A percentile compares a stretch with the other conserved stretches of the same genome.
These are phyloP conservation scores for Leishmania major DNA, from an alignment of 208 protist species.

Conservation along the genomic window DNA sequence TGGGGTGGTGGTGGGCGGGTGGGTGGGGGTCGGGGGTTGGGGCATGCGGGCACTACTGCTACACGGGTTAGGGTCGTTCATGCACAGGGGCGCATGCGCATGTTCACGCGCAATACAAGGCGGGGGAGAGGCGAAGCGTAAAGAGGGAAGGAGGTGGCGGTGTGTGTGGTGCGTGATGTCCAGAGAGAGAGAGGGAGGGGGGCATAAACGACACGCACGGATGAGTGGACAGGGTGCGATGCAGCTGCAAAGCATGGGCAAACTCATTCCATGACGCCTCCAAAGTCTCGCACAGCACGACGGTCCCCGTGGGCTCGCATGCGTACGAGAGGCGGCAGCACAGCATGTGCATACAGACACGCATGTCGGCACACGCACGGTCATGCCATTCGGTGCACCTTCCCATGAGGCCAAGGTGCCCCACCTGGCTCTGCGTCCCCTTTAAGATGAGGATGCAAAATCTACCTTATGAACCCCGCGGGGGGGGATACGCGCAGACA, in stretches of 20 bases:
- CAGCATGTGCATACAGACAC: not conserved
- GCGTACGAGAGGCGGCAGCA: not conserved
- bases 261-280: not conserved
- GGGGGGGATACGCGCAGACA: not conserved
- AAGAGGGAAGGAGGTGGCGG: not conserved
- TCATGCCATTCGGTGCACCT: not conserved
- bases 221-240: not conserved
- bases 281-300: not conserved
- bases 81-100: not conserved
- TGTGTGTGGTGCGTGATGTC: not conserved
- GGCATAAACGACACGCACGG: not conserved
- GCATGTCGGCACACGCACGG: not conserved
- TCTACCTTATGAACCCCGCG: too few relatives aligned
- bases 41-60: not conserved
- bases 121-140: not conserved
- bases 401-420: not conserved
- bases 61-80: not conserved
- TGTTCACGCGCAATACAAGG: not conserved
- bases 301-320: not conserved
- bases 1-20: not conserved
- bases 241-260: not conserved
- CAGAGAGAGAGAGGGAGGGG: not conserved
- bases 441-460: not conserved
- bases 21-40: not conserved
- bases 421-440: not conserved